Evolutionary conservation across 2,329 filamentous ascomycete species (phyloP).

Genomic region (Podosphaera xanthii): DNA sequence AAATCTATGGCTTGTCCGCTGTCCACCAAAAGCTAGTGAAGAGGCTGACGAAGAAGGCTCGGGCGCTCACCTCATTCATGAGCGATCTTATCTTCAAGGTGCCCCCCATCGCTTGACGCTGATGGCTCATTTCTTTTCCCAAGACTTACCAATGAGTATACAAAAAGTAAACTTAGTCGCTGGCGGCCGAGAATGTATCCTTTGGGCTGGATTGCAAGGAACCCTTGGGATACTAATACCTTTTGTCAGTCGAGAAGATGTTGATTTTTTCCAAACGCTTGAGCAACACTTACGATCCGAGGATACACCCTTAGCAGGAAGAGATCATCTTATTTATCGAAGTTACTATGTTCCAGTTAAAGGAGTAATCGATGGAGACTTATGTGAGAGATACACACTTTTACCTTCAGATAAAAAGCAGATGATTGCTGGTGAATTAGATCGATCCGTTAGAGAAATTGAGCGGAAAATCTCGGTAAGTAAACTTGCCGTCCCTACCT

Average conservation of each 20-base stretch:
- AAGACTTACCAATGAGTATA: constrained; percentile 80
- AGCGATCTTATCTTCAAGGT: constrained; percentile 73
- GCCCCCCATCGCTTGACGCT: constrained; percentile 65
- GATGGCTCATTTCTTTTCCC: constrained; percentile 71
- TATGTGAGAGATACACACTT: constrained; percentile 77
- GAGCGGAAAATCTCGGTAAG: constrained; percentile 75
- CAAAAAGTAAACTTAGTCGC: constrained; percentile 76
- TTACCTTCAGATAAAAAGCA: constrained; percentile 76
- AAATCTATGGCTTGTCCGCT: constrained; percentile 81
- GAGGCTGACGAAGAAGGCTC: constrained; percentile 83
- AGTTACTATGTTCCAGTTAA: constrained; percentile 94
- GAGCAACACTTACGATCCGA: constrained; percentile 73
- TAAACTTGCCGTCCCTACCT: not conserved
- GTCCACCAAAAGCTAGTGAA: constrained; percentile 63
- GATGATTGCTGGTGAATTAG: constrained; percentile 82
- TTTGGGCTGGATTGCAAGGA: constrained; percentile 89
- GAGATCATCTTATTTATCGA: constrained; percentile 88
- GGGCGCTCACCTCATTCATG: constrained; percentile 75
- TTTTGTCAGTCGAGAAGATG: constrained; percentile 75
- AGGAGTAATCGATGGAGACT: constrained; percentile 85
- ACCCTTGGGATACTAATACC: constrained; percentile 86
- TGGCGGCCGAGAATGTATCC: constrained; percentile 70
- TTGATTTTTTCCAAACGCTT: constrained; percentile 90
- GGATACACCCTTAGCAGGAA: constrained; percentile 68
- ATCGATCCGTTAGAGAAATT: constrained; percentile 76